Percentiles rank a stretch among this genome's conserved stretches.
Conservation (phyloP, 495 filamentous ascomycete species). For the Cetradonia linearis region DNA sequence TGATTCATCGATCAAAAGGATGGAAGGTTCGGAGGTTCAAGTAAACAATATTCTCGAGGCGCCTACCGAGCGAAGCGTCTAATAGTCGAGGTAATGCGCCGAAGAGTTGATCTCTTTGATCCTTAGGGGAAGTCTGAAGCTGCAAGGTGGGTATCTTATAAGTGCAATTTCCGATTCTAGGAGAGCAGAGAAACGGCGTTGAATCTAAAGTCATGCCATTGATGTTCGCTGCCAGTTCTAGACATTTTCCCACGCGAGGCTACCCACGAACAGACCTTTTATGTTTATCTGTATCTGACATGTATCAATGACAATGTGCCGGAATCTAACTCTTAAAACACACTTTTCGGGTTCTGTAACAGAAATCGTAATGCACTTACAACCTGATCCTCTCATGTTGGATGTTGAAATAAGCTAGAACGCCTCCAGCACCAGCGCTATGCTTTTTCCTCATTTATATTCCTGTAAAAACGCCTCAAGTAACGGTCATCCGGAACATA, state of each 20-base stretch:
- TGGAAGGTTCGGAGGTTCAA: neutral
- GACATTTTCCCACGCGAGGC: too few relatives aligned
- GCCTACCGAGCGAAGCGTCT: neutral
- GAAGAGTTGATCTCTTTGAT: neutral
- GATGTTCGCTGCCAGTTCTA: neutral
- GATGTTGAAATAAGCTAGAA: neutral
- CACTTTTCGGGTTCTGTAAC: neutral
- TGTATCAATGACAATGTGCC: too few relatives aligned
- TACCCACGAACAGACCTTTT: neutral
- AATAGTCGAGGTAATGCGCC: neutral
- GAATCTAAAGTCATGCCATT: neutral
- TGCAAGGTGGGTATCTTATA: neutral
- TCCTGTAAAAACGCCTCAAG: neutral
- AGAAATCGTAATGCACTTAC: slow-evolving; percentile 11
- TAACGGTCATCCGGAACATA: neutral
- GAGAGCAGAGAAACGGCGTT: neutral
- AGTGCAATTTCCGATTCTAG: neutral
- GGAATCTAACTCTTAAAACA: neutral
- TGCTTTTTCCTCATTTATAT: neutral
- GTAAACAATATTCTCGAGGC: too few relatives aligned
- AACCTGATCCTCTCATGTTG: neutral
- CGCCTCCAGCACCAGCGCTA: slow-evolving; percentile 21
- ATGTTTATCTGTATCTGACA: slow-evolving; percentile 7
- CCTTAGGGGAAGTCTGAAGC: neutral
- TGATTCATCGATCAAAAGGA: neutral